Conservation (phyloP, 2,329 filamentous ascomycete genomes). For the Acarospora socialis region DNA sequence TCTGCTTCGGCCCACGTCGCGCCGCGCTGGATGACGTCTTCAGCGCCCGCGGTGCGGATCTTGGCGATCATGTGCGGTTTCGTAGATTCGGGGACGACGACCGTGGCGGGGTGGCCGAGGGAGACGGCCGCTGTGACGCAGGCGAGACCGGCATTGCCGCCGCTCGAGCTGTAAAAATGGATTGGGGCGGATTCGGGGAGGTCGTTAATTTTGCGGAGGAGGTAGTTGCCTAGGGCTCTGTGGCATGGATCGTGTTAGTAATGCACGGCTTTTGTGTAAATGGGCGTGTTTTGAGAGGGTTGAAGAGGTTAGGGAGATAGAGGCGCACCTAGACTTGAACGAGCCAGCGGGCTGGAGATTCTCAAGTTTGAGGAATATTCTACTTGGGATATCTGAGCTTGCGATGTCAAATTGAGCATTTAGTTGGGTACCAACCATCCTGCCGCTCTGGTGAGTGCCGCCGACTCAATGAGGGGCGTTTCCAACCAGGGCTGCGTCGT, state of each 20-base stretch:
- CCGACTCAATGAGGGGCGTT: slow-evolving; percentile 56
- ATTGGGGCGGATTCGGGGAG: slow-evolving; percentile 25
- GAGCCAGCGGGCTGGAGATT: slow-evolving; percentile 72
- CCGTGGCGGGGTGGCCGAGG: slow-evolving; percentile 52
- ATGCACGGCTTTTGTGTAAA: slow-evolving; percentile 16
- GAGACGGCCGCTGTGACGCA: slow-evolving; percentile 57
- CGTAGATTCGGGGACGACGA: slow-evolving; percentile 56
- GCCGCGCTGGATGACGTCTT: slow-evolving; percentile 53
- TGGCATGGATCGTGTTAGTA: slow-evolving; percentile 2
- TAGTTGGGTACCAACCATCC: slow-evolving; percentile 45
- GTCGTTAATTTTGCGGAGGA: slow-evolving; percentile 37
- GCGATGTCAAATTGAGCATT: slow-evolving; percentile 33
- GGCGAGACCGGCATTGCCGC: slow-evolving; percentile 74
- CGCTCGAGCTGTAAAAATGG: slow-evolving; percentile 69
- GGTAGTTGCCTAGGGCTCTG: slow-evolving; percentile 55
- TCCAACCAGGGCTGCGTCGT: slow-evolving; percentile 55
- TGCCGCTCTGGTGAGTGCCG: slow-evolving; percentile 50
- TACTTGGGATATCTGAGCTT: slow-evolving; percentile 29
- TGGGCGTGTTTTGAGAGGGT: slow-evolving; percentile 12
- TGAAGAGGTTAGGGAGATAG: slow-evolving; percentile 20
- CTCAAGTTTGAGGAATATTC: slow-evolving; percentile 74
- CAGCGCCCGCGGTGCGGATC: slow-evolving; percentile 50
- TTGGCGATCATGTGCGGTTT: slow-evolving; percentile 57
- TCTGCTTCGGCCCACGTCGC: slow-evolving; percentile 57
- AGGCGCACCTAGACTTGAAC: slow-evolving; percentile 56